These are phyloP conservation scores for Yamadazyma sp. DNA, from an alignment of 1,139 yeast species.

Conservation along the genomic window DNA sequence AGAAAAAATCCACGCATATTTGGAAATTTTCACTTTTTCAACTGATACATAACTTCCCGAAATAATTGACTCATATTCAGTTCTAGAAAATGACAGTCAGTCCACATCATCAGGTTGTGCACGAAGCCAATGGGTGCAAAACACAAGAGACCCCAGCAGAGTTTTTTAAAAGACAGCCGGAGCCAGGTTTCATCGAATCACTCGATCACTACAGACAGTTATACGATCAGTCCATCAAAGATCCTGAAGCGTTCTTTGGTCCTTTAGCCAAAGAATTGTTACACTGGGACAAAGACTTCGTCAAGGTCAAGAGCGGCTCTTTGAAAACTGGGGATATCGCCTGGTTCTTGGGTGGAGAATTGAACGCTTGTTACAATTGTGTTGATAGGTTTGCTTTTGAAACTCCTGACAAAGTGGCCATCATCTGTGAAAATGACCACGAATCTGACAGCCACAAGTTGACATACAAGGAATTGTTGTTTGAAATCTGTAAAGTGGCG, in stretches of 20 bases:
- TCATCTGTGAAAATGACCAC: conserved; percentile 94
- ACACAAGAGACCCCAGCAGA: conserved; percentile 71
- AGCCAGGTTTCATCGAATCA: conserved; percentile 45
- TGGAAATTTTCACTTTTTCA: not conserved
- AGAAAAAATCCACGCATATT: not conserved
- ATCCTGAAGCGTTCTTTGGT: conserved; percentile 86
- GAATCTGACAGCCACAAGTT: conserved; percentile 70
- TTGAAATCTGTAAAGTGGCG: conserved; percentile 86
- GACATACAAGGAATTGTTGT: conserved; percentile 83
- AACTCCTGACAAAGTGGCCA: conserved; percentile 84
- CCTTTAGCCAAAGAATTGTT: conserved; percentile 76
- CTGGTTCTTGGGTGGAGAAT: conserved; percentile 92
- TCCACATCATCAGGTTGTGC: conserved; percentile 55
- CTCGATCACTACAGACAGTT: conserved; percentile 72
- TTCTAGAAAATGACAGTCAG: conserved; percentile 6
- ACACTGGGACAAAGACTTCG: conserved; percentile 83
- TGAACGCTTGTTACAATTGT: conserved; percentile 93
- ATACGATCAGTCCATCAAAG: conserved; percentile 73
- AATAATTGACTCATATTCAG: not conserved
- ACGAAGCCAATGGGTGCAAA: conserved; percentile 73
- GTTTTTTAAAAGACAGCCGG: conserved; percentile 73
- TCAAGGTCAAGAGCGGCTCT: conserved; percentile 70
- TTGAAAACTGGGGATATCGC: conserved; percentile 79
- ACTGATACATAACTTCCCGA: not conserved
- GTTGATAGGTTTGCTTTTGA: conserved; percentile 93